phyloP scores from a whole-genome alignment of 2,329 filamentous ascomycete species.

The Aspergillus awamori region DNA sequence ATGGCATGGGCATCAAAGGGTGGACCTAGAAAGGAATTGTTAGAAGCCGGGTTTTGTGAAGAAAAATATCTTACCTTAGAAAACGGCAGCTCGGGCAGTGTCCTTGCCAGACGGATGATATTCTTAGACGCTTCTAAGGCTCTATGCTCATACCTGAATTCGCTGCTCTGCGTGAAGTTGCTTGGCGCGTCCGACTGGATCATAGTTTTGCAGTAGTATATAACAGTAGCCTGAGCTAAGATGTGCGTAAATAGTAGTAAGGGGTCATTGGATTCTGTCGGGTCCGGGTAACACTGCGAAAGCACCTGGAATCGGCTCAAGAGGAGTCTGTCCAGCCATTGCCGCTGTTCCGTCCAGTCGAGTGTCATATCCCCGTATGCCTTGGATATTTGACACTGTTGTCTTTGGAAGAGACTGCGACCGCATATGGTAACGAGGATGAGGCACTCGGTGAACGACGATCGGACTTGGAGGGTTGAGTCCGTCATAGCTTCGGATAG shows the following conservation, averaged over 20 bases:
- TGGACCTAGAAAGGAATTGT: constrained; percentile 14
- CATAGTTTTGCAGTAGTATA: constrained; percentile 24
- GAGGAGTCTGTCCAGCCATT: constrained; percentile 24
- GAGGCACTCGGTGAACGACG: constrained; percentile 36
- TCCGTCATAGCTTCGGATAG: constrained; percentile 35
- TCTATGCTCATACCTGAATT: constrained; percentile 9
- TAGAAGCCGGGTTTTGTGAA: no score
- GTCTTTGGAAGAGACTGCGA: constrained; percentile 23
- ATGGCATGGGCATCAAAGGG: constrained; percentile 26
- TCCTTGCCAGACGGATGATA: constrained; percentile 15
- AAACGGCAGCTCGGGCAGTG: constrained; percentile 15
- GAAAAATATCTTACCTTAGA: constrained; percentile 13
- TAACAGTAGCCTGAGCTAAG: constrained; percentile 22
- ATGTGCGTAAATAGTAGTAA: constrained; percentile 27
- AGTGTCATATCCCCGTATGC: constrained; percentile 22
- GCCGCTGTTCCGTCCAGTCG: constrained; percentile 21
- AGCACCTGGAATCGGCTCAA: constrained; percentile 20
- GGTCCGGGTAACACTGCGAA: no score
- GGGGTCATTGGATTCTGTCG: constrained; percentile 12
- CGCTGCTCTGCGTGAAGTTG: no score
- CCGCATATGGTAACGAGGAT: constrained; percentile 34
- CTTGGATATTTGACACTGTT: constrained; percentile 19
- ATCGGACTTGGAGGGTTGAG: constrained; percentile 19
- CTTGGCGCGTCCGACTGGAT: not conserved
- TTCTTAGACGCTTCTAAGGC: constrained; percentile 17